Conservation (phyloP, 179 eudicot species). For the Monotropa hypopitys region DNA sequence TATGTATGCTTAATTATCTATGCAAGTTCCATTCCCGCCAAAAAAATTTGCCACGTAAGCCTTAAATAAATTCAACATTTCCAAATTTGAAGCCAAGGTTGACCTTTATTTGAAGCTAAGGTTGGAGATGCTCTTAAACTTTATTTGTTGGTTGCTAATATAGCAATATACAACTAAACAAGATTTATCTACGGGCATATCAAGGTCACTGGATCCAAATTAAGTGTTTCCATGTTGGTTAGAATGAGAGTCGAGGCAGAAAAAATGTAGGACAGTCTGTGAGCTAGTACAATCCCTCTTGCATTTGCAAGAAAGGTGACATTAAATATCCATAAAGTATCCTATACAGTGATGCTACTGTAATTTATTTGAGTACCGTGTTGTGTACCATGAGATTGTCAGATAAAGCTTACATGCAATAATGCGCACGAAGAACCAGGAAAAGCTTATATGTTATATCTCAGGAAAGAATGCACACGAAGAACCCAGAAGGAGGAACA, state of each 20-base stretch:
- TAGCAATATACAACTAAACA: neutral
- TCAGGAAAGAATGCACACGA: neutral
- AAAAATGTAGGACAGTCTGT: neutral
- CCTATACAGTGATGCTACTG: neutral
- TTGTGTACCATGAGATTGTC: neutral
- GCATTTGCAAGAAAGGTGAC: slow-evolving; percentile 3
- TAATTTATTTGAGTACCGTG: neutral
- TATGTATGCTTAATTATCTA: too few relatives aligned
- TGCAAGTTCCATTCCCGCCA: too few relatives aligned
- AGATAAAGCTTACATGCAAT: neutral
- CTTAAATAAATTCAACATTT: too few relatives aligned
- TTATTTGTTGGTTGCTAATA: neutral
- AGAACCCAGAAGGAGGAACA: neutral
- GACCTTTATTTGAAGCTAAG: too few relatives aligned
- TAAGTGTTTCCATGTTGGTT: neutral
- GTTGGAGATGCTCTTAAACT: too few relatives aligned
- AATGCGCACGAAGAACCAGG: neutral
- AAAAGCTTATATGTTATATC: neutral
- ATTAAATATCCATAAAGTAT: neutral
- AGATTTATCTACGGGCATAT: neutral
- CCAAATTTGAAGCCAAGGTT: too few relatives aligned
- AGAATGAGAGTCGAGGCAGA: neutral
- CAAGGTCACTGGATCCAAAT: neutral
- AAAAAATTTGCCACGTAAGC: too few relatives aligned
- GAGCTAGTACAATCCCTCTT: neutral